A percentile compares a stretch with the other conserved stretches of the same genome.
These are phyloP conservation scores for Pseudisothecium myosuroides DNA, from an alignment of 225 moss, liverwort and hornwort genomes.

Conservation along the genomic window DNA sequence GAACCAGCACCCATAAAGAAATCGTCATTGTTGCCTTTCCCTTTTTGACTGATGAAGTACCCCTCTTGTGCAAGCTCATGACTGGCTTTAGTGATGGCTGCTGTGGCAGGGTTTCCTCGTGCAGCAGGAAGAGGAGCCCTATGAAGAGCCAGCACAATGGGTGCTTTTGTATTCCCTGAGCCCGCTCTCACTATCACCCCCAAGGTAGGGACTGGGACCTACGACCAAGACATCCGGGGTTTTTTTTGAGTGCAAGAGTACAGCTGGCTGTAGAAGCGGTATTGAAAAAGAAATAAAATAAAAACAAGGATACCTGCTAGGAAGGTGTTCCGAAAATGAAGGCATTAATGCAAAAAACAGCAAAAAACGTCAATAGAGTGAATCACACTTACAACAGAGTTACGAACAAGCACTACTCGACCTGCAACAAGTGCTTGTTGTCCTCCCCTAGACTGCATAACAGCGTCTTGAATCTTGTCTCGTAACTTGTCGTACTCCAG, in stretches of 20 bases:
- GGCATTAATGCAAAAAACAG: neutral
- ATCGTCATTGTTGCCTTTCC: conserved; percentile 70
- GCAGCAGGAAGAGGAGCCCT: conserved; percentile 71
- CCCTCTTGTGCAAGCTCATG: conserved; percentile 80
- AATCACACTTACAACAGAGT: conserved; percentile 50
- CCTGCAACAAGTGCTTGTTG: conserved; percentile 91
- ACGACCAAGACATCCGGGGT: neutral
- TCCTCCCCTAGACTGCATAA: conserved; percentile 86
- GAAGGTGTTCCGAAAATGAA: neutral
- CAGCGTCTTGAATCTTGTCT: conserved; percentile 68
- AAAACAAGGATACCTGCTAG: neutral
- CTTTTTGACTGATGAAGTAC: conserved; percentile 82
- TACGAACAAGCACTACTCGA: conserved; percentile 74
- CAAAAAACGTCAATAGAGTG: neutral
- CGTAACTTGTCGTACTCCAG: conserved; percentile 76
- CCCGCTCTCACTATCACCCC: conserved; percentile 79
- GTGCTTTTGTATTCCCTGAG: conserved; percentile 55
- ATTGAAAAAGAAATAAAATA: neutral
- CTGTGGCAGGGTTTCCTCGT: conserved; percentile 17
- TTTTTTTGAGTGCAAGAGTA: neutral
- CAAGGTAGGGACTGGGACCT: conserved; percentile 77
- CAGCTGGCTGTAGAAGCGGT: neutral
- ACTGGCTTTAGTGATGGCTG: conserved; percentile 29
- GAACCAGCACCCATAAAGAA: conserved; percentile 71
- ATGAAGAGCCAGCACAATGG: conserved; percentile 80